phyloP scores from a whole-genome alignment of 371 early-diverging fungal genomes.

The Choanephora cucurbitarum region DNA sequence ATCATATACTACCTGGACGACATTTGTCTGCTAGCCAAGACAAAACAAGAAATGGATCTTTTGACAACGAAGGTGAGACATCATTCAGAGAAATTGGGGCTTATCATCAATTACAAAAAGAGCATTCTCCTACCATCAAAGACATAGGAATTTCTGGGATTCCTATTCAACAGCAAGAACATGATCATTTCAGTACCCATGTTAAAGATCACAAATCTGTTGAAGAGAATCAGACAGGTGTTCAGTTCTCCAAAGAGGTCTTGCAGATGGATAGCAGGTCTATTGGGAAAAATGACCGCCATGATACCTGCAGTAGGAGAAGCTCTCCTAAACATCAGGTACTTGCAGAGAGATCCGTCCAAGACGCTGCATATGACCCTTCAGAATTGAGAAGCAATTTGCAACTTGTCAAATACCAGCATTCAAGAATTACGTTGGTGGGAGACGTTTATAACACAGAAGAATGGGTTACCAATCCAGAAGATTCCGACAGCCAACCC shows the following conservation, averaged over 20 bases:
- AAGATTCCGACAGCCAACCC: background rate
- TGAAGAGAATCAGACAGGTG: slow-evolving; percentile 3
- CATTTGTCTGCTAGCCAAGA: slow-evolving; percentile 7
- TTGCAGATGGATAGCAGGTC: slow-evolving; percentile 12
- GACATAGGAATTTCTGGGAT: slow-evolving; percentile 13
- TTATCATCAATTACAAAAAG: slow-evolving; percentile 17
- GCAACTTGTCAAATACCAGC: background rate
- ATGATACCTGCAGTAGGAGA: slow-evolving; percentile 16
- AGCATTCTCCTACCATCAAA: slow-evolving; percentile 9
- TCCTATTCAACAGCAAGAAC: slow-evolving; percentile 12
- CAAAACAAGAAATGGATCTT: background rate
- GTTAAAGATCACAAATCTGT: slow-evolving; percentile 1
- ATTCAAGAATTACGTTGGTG: slow-evolving; percentile 15
- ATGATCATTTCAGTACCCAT: slow-evolving; percentile 11
- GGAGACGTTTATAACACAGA: background rate
- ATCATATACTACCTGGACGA: slow-evolving; percentile 21
- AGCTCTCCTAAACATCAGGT: slow-evolving; percentile 5
- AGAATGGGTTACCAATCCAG: slow-evolving; percentile 20
- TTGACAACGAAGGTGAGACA: background rate
- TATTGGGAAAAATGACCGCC: slow-evolving; percentile 17
- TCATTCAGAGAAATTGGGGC: slow-evolving; percentile 13
- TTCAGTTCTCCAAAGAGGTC: background rate
- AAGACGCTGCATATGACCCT: background rate
- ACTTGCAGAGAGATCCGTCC: slow-evolving; percentile 7
- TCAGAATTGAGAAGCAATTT: slow-evolving; percentile 9